A percentile compares a stretch with the other conserved stretches of the same genome.
phyloP scores from a whole-genome alignment of 2,329 filamentous ascomycete species.

The Pseudocercospora pini-densiflorae region DNA sequence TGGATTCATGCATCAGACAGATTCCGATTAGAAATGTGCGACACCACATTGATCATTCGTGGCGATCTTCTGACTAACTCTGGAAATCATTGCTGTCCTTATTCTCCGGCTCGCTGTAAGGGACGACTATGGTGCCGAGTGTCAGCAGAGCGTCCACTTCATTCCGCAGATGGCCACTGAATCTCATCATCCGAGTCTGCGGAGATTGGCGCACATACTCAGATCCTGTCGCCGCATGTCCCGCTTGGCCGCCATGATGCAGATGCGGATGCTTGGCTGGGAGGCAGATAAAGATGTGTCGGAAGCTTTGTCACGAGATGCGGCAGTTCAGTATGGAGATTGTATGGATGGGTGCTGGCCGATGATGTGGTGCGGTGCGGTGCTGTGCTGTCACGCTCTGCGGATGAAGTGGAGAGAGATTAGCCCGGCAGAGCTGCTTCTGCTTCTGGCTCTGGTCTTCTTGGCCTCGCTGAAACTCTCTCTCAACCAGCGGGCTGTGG shows the following conservation, averaged over 20 bases:
- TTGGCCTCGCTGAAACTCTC: too few species aligned
- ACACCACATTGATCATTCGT: not conserved
- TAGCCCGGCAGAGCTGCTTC: not conserved
- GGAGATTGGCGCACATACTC: slow-evolving; percentile 56
- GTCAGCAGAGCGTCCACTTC: slow-evolving; percentile 4
- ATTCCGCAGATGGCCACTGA: not conserved
- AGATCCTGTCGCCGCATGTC: slow-evolving; percentile 77
- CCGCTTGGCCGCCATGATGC: slow-evolving; percentile 69
- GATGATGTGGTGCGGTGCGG: not conserved
- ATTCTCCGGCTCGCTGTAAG: slow-evolving; percentile 76
- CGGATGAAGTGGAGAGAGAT: not conserved
- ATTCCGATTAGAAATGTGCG: slow-evolving; percentile 43
- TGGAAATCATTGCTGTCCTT: slow-evolving; percentile 71
- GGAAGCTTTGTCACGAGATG: slow-evolving; percentile 15
- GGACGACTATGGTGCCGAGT: slow-evolving; percentile 68
- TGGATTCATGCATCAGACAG: slow-evolving; percentile 31
- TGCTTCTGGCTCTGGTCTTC: too few species aligned
- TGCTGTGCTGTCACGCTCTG: not conserved
- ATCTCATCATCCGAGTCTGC: not conserved
- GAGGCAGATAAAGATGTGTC: not conserved
- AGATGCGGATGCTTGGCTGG: slow-evolving; percentile 2
- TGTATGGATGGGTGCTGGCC: slow-evolving; percentile 5
- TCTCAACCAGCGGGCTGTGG: too few species aligned
- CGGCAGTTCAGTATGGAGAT: not conserved
- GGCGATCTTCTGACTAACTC: slow-evolving; percentile 46